phyloP scores from a whole-genome alignment of 2,329 filamentous ascomycete species.

The Penicillium sp. region DNA sequence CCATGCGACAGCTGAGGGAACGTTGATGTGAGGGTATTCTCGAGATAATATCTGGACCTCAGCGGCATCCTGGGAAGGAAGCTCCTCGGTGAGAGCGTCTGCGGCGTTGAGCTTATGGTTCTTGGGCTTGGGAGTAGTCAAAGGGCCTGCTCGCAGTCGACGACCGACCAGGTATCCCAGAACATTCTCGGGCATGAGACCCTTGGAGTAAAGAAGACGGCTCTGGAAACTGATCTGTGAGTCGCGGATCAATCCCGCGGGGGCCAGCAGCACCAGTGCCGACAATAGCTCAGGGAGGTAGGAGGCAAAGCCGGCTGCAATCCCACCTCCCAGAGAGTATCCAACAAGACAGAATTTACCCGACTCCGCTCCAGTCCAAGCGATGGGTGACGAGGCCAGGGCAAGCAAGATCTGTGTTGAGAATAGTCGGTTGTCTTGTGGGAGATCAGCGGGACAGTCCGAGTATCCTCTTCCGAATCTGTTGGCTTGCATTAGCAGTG shows the following conservation, averaged over 20 bases:
- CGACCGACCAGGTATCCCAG: conserved; percentile 54
- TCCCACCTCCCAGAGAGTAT: conserved; percentile 77
- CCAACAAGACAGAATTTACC: conserved; percentile 70
- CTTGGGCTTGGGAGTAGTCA: conserved; percentile 35
- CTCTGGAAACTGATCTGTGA: conserved; percentile 62
- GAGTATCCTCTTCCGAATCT: conserved; percentile 71
- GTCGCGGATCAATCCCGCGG: conserved; percentile 72
- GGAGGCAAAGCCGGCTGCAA: conserved; percentile 68
- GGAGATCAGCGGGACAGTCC: conserved; percentile 65
- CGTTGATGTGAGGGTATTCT: conserved; percentile 54
- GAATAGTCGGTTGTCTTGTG: conserved; percentile 74
- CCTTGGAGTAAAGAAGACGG: conserved; percentile 63
- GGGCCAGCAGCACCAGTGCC: conserved; percentile 74
- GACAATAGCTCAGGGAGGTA: conserved; percentile 69
- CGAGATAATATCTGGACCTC: conserved; percentile 54
- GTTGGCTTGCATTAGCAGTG: neutral
- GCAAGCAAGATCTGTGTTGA: conserved; percentile 70
- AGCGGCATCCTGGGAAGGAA: conserved; percentile 34
- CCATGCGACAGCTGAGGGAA: conserved; percentile 67
- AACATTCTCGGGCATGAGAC: conserved; percentile 61
- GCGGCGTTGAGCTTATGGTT: conserved; percentile 39
- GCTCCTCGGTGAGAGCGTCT: conserved; percentile 45
- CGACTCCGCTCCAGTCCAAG: conserved; percentile 59
- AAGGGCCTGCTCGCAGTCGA: conserved; percentile 49
- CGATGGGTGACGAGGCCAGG: conserved; percentile 67